Percentiles rank a stretch among this genome's conserved stretches.
phyloP scores from a whole-genome alignment of 805 yeast species.

The Pichia rugopelliculosa region DNA sequence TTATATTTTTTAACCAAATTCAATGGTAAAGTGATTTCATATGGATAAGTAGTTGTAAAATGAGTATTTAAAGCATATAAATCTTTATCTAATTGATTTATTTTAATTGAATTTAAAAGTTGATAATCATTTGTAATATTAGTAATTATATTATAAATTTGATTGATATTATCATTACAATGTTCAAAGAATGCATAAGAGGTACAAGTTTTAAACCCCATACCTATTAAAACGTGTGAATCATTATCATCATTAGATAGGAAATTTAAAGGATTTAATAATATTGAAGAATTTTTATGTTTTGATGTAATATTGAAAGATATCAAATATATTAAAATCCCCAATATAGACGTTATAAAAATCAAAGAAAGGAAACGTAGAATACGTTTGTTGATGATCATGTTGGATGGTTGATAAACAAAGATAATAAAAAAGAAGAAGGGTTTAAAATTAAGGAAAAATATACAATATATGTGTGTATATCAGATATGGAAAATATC shows the following conservation, averaged over 20 bases:
- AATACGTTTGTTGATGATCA: neutral
- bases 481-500: no score
- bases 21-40: conserved; percentile 3
- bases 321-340: neutral
- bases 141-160: neutral
- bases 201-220: conserved; percentile 2
- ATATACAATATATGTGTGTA: no score
- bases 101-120: neutral
- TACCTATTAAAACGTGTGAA: neutral
- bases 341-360: no score
- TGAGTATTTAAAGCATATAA: neutral
- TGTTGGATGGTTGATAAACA: neutral
- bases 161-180: neutral
- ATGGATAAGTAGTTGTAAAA: conserved; percentile 2
- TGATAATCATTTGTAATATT: neutral
- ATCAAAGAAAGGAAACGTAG: neutral
- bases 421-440: neutral
- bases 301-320: neutral
- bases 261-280: no score
- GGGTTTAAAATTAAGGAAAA: no score
- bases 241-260: neutral
- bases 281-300: no score
- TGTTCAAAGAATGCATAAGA: conserved; percentile 3
- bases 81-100: neutral
- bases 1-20: neutral